Base-by-base conservation (phyloP, 2,329 filamentous ascomycete species). In the Aspergillus sp. region DNA sequence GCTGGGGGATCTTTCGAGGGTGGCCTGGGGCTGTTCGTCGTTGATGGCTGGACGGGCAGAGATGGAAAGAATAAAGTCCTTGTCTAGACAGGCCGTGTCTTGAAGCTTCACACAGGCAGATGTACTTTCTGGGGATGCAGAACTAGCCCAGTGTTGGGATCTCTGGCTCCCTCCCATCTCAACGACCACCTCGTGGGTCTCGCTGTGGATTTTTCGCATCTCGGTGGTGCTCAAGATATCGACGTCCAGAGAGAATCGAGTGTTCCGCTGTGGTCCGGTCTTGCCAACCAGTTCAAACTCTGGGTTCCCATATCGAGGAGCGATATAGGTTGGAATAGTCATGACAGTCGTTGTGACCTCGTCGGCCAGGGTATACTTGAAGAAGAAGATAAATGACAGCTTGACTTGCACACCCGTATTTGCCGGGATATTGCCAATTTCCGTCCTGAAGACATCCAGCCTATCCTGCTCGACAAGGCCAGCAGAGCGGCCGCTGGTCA, bases 351-450 rank as follows among this genome's bases (percentile, higher is more conserved):
- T 63, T 3, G 55, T 53, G n/a, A 49, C 24, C 47, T 62, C 55
- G 4, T 59, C 55, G 12, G 44, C 1, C 1, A 48, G 45, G 18
- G n/a, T 36, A 22, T 48, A n/a, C 26, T 61, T 61, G 38, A 63
- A 51, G 5, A 58, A 52, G 17, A 47, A 49, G 34, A 58, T 53
- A 13, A 60, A 53, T 2, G 52, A 58, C 17, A 65, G 48, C 32
- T 65, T 53, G 4, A 65, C 38, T 6, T 55, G 13, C 12, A 63
- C 59, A 2, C 47, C 50, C 4, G 53, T 59, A 13, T 55, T 50
- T 15, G 52, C 48, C 3, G 61, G 61, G 1, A 65, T 52, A 48
- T 63, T 65, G 11, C 63, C 61, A 7, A 65, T 38, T 15, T 59
- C 57, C 2, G 59, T 62, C 32, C 57, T 56, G 44, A 65, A 65